Base-by-base conservation (phyloP, 2,329 filamentous ascomycete species). In the Ophiobolus disseminans region DNA sequence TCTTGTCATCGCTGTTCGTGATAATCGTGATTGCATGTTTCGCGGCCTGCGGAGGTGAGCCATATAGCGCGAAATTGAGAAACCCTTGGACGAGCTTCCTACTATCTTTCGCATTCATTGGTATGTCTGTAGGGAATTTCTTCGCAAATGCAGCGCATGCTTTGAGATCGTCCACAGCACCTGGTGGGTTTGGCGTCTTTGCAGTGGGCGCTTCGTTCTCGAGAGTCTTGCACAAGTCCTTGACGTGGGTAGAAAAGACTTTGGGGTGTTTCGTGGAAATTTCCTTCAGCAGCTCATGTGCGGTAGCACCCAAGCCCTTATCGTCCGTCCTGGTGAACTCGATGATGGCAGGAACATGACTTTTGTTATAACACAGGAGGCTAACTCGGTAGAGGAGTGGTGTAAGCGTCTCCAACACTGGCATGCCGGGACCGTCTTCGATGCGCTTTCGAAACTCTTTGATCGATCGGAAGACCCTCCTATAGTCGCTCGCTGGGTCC, bases 1-100 rank as follows among this genome's bases (percentile, higher is more conserved):
- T 94, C 60, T 85, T 85, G 40, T 92, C 86, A 17, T 86, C 80
- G 8, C 86, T 87, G 26, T 89, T 86, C 73, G 96, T 85, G 44
- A 99, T 80, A 57, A 99, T 91, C 21, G 90, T 92, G 39, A 97
- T 86, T 0, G 94, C 94, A 75, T 97, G 91, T 73, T 99, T 99
- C 17, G 93, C 90, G 7, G 90, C 89, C 68, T 87, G 87, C 9
- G 90, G 83, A 2, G 92, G 93, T 19, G 83, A 83, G 17, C 93
- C 93, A 65, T 90, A 89, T 16, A 93, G 80, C 1, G 92, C 90
- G 71, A 94, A 97, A 61, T 84, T 87, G 52, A 88, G 85, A 70
- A 99, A 82, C 1, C 91, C 87, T 64, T 94, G 86, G 23, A 86
- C 80, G 62, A 97, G 93, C 58, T 89, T 89, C 46, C 87, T 85